phyloP scores from a whole-genome alignment of 1,139 yeast species.

The Debaryomyces robertsiae region DNA sequence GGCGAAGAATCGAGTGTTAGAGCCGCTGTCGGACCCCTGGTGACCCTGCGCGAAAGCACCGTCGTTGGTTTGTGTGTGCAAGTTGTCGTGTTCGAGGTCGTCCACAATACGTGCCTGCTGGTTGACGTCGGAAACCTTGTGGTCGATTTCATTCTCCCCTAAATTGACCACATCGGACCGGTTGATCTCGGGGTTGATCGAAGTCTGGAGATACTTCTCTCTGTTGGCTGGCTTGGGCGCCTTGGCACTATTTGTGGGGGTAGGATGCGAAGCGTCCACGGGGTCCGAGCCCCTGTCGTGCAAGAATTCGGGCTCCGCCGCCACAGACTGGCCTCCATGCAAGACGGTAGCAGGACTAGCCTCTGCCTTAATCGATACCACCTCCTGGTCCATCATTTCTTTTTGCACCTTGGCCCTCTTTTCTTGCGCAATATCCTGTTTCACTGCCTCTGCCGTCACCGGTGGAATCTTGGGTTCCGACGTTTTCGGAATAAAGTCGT shows the following conservation, averaged over 20 bases:
- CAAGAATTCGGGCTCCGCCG: slow-evolving; percentile 41
- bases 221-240: slow-evolving; percentile 40
- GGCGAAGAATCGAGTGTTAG: slow-evolving; percentile 11
- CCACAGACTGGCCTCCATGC: slow-evolving; percentile 48
- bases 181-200: slow-evolving; percentile 47
- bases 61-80: slow-evolving; percentile 19
- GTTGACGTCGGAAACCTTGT: slow-evolving; percentile 34
- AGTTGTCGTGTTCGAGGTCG: slow-evolving; percentile 43
- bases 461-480: slow-evolving; percentile 55
- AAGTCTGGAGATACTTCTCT: slow-evolving; percentile 46
- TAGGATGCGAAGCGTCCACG: slow-evolving; percentile 18
- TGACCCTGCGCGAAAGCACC: slow-evolving; percentile 7
- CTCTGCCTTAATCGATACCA: slow-evolving; percentile 46
- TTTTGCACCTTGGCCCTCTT: slow-evolving; percentile 45
- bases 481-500: slow-evolving; percentile 49
- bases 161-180: slow-evolving; percentile 39
- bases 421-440: slow-evolving; percentile 49
- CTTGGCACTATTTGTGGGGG: slow-evolving; percentile 14
- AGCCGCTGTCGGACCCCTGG: slow-evolving; percentile 7
- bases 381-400: slow-evolving; percentile 41
- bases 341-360: slow-evolving; percentile 46
- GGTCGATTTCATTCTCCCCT: slow-evolving; percentile 42
- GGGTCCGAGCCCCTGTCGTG: slow-evolving; percentile 41
- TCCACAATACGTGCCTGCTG: slow-evolving; percentile 37
- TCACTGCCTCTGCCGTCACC: slow-evolving; percentile 51